Evolutionary conservation across 2,329 filamentous ascomycete genomes (phyloP).

Genomic region (Alternaria atra): DNA sequence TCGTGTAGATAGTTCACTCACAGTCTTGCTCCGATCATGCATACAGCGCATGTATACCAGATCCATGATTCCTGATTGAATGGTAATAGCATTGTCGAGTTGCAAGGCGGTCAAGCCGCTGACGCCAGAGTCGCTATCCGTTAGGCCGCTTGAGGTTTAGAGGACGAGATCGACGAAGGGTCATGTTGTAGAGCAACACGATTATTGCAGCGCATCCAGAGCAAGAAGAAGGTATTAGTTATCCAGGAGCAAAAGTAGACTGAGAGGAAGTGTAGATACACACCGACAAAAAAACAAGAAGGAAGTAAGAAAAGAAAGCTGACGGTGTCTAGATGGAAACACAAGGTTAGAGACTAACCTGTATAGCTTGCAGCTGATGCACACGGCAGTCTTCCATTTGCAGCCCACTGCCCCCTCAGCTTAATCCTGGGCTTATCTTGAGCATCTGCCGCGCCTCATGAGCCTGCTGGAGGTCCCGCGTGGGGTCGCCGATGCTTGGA

Average conservation of each 20-base stretch:
- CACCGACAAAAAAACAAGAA: background rate
- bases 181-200: conserved; percentile 28
- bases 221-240: conserved; percentile 2
- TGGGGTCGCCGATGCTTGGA: conserved; percentile 6
- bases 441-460: conserved; percentile 3
- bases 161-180: conserved; percentile 22
- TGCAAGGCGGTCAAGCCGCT: conserved; percentile 9
- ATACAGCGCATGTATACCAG: conserved; percentile 55
- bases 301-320: conserved; percentile 7
- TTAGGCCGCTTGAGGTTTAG: conserved; percentile 23
- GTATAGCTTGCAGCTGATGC: conserved; percentile 15
- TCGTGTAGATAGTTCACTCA: conserved; percentile 35
- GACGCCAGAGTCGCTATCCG: conserved; percentile 15
- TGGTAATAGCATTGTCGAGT: conserved; percentile 25
- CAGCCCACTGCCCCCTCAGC: background rate
- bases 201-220: conserved; percentile 8
- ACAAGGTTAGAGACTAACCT: conserved; percentile 11
- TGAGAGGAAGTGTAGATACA: background rate
- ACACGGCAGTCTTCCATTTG: conserved; percentile 7
- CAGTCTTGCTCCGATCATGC: conserved; percentile 55
- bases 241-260: background rate
- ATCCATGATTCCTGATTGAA: conserved; percentile 58
- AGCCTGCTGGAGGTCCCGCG: conserved; percentile 10
- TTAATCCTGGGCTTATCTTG: conserved; percentile 7
- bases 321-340: conserved; percentile 1